Evolutionary conservation across 1,284 basidiomycete species (phyloP).

Genomic region (Ustilago esculenta): DNA sequence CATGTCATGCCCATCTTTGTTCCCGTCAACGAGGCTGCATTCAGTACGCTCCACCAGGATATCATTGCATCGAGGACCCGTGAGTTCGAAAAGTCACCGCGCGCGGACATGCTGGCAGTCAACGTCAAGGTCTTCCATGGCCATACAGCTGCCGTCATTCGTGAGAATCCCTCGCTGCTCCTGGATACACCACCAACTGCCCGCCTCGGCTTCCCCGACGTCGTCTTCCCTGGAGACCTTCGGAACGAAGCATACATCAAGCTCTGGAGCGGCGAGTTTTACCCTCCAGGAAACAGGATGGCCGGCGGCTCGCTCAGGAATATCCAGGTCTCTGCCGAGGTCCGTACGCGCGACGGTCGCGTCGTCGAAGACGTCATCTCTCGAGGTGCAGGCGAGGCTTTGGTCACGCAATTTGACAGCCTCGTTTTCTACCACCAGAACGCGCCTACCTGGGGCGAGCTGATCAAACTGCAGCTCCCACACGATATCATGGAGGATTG

Average conservation of each 20-base stretch:
- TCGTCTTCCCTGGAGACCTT: constrained; percentile 90
- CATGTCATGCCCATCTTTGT: constrained; percentile 88
- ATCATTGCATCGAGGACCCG: constrained; percentile 82
- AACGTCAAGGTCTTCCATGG: constrained; percentile 90
- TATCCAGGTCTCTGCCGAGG: constrained; percentile 88
- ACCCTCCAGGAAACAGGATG: constrained; percentile 55
- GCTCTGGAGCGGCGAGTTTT: constrained; percentile 64
- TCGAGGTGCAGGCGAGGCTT: constrained; percentile 84
- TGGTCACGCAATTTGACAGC: constrained; percentile 82
- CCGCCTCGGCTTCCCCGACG: constrained; percentile 94
- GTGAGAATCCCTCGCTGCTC: constrained; percentile 86
- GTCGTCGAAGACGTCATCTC: constrained; percentile 79
- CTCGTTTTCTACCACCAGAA: constrained; percentile 73
- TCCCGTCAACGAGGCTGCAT: constrained; percentile 81
- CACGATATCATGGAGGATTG: constrained; percentile 77
- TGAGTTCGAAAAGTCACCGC: constrained; percentile 84
- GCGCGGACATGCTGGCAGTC: constrained; percentile 88
- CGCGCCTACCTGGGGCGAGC: constrained; percentile 87
- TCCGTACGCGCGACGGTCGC: constrained; percentile 80
- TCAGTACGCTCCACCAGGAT: constrained; percentile 93
- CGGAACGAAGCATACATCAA: constrained; percentile 93
- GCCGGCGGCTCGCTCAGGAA: constrained; percentile 70
- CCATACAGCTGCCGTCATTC: constrained; percentile 77
- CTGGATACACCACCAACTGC: constrained; percentile 82
- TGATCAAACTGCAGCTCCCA: constrained; percentile 85